Percentiles rank a stretch among this genome's conserved stretches.
Evolutionary conservation across 1,284 basidiomycete genomes (phyloP).

Genomic region (Caloboletus inedulis): DNA sequence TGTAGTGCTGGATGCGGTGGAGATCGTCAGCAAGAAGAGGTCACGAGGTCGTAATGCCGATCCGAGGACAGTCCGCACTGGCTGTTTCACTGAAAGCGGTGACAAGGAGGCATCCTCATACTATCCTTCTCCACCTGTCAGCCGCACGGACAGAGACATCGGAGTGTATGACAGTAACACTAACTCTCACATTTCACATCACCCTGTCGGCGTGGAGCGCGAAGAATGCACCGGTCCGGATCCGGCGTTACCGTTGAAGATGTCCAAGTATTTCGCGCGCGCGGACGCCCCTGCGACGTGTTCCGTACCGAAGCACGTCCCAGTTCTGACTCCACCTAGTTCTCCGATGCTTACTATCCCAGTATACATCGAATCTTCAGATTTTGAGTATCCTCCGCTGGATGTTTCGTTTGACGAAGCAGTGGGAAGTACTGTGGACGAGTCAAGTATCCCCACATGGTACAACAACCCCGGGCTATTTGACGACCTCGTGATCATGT

Average conservation of each 20-base stretch:
- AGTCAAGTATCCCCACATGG: neutral
- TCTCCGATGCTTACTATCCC: constrained; percentile 9
- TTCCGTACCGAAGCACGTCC: neutral
- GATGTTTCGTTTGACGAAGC: neutral
- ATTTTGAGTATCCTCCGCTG: constrained; percentile 1
- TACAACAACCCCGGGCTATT: constrained; percentile 7
- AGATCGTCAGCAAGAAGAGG: constrained; percentile 7
- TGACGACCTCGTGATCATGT: constrained; percentile 27
- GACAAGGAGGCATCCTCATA: neutral
- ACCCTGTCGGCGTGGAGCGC: neutral
- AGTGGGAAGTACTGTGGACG: neutral
- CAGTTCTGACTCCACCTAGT: constrained; percentile 4
- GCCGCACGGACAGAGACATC: neutral
- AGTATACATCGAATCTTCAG: constrained; percentile 5
- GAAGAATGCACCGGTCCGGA: neutral
- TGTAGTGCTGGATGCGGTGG: constrained; percentile 16
- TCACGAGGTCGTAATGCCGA: no score
- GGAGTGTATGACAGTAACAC: neutral
- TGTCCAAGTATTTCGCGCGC: constrained; percentile 24
- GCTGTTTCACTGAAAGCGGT: neutral
- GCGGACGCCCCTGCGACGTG: neutral
- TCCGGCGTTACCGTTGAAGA: neutral
- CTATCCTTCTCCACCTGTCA: constrained; percentile 12
- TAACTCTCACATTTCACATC: neutral
- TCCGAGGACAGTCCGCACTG: neutral